A percentile compares a stretch with the other conserved stretches of the same genome.
Conservation (phyloP, 768 basidiomycete genomes). For the Hysterangium stoloniferum region DNA sequence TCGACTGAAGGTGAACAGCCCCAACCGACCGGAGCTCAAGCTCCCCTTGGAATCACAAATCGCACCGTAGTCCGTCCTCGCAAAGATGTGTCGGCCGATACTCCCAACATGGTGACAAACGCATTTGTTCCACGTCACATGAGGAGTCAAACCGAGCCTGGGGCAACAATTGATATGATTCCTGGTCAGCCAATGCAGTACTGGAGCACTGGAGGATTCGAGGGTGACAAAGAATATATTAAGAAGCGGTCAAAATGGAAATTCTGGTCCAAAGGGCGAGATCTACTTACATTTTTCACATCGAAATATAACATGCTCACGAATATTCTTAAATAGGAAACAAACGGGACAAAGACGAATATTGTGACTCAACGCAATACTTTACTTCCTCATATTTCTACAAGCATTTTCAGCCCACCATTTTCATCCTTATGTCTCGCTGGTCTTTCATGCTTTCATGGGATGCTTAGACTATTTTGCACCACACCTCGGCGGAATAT, state of each 20-base stretch:
- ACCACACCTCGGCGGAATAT: too few species aligned
- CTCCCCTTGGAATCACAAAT: too few species aligned
- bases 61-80: not conserved
- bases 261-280: slow-evolving; percentile 1
- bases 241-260: slow-evolving; percentile 3
- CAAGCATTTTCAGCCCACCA: not conserved
- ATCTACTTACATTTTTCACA: not conserved
- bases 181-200: not conserved
- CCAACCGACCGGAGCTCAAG: too few species aligned
- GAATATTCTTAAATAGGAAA: not conserved
- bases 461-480: not conserved
- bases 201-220: not conserved
- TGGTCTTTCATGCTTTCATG: not conserved
- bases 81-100: not conserved
- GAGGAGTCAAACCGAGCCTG: not conserved
- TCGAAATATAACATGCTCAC: not conserved
- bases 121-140: not conserved
- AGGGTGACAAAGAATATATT: not conserved
- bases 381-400: not conserved
- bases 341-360: not conserved
- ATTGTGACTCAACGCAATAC: not conserved
- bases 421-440: not conserved
- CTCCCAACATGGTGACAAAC: not conserved
- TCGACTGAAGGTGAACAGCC: too few species aligned
- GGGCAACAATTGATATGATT: not conserved